Conservation (phyloP, 2,329 filamentous ascomycete genomes). For the Balansia obtecta region DNA sequence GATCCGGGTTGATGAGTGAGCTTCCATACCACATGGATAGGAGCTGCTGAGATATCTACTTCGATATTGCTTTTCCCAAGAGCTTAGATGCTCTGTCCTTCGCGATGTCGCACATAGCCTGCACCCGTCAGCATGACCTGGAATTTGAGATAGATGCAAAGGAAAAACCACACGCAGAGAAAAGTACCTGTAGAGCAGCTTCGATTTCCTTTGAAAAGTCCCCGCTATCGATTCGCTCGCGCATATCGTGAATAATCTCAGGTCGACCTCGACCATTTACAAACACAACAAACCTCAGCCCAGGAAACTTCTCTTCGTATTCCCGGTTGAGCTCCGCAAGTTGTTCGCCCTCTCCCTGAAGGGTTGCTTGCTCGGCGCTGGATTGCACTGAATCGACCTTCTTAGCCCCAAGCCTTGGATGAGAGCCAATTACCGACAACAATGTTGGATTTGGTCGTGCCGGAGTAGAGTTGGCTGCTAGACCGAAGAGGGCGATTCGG, state of each 20-base stretch:
- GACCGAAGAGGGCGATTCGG: constrained; percentile 46
- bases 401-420: constrained; percentile 72
- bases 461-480: constrained; percentile 37
- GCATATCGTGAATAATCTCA: constrained; percentile 75
- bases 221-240: constrained; percentile 53
- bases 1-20: too few relatives aligned
- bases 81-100: constrained; percentile 63
- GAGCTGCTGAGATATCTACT: too few relatives aligned
- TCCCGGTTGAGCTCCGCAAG: constrained; percentile 56
- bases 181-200: constrained; percentile 58
- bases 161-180: background rate
- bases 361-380: constrained; percentile 66
- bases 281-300: constrained; percentile 81
- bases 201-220: constrained; percentile 55
- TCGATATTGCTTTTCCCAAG: too few relatives aligned
- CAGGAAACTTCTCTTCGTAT: constrained; percentile 73
- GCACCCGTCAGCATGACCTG: constrained; percentile 8
- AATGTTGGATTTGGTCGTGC: constrained; percentile 41
- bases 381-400: constrained; percentile 75
- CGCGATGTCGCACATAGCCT: constrained; percentile 91
- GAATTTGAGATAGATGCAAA: too few relatives aligned
- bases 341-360: constrained; percentile 50
- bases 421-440: constrained; percentile 62
- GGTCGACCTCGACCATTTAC: constrained; percentile 68
- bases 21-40: too few relatives aligned